phyloP scores from a whole-genome alignment of 305 asterid species.

The Fraxinus greggii region DNA sequence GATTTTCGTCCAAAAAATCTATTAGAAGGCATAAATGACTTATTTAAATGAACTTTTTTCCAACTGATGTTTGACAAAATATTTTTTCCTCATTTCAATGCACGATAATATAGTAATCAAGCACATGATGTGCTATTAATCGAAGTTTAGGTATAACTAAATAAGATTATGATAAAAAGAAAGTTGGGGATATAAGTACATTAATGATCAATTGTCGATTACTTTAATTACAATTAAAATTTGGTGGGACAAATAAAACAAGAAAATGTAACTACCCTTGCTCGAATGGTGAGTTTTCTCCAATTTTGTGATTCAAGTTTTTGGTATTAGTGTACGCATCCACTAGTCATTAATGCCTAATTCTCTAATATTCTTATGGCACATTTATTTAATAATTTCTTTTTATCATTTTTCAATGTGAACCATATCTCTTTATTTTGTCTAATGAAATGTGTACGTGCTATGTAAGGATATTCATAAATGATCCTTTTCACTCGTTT shows the following conservation, averaged over 20 bases:
- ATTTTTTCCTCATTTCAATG: too few species aligned
- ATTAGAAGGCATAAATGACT: not conserved
- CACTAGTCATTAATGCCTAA: not conserved
- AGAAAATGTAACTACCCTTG: not conserved
- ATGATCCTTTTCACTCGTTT: not conserved
- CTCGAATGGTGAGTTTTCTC: not conserved
- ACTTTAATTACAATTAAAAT: too few species aligned
- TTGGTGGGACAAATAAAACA: not conserved
- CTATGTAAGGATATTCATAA: not conserved
- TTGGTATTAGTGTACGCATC: not conserved
- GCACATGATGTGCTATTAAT: not conserved
- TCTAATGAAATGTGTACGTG: not conserved
- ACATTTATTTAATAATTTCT: not conserved
- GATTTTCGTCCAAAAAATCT: not conserved
- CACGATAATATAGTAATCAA: too few species aligned
- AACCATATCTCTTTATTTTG: not conserved
- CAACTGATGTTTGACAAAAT: not conserved
- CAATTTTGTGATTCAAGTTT: too few species aligned
- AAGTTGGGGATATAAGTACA: not conserved
- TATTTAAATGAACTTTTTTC: not conserved
- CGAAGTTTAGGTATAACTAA: not conserved
- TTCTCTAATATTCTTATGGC: not conserved
- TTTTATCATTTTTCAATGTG: not conserved
- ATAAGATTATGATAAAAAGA: not conserved
- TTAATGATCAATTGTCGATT: not conserved